Base-by-base conservation (phyloP, 129 eudicot genomes). In the Artemisia argyi region DNA sequence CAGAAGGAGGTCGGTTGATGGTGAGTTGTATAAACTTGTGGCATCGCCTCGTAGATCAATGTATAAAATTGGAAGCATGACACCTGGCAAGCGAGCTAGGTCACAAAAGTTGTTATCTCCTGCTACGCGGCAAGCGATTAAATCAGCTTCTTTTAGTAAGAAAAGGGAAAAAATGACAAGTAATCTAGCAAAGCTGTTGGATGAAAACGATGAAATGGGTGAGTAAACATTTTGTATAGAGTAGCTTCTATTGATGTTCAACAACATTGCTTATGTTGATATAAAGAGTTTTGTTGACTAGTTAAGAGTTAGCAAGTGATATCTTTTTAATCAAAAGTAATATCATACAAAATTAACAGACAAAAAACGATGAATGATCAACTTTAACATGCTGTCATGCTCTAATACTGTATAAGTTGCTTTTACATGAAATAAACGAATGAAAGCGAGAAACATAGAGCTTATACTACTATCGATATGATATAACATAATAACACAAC, bases 81-180 rank as follows among this genome's bases (percentile, higher is more conserved):
- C 90, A 19, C 89, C 88, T 11, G 65, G 80, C 61, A 83, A 78
- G 68, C 74, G 84, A 83, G 69, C 77, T 52, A 83, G 82, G 69
- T 72, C 78, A 16, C 61, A 86, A 22, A 83, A 66, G 72, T 80
- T 86, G 14, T 54, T 73, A 47, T 87, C 92, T 55, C 85, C 95
- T 14, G 81, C 83, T 4, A 62, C 66, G 60, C 70, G 84, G 71
- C 81, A 74, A 16, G 35, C 80, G 32, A 73, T 80, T 62, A 83
- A 53, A 85, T 73, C 98, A 15, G 73, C 77, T 57, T 79, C 90
- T 66, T 76, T 80, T 48, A 53, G 79, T 74, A 79, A 74, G 84
- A 85, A 85, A 88, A 85, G 88, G 72, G 86, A 60, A 82, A 87
- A 73, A 81, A 81, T 68, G 73, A 81, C 86, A 50, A 80, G 81